Base-by-base conservation (phyloP, 2,329 filamentous ascomycete species). In the Monilinia laxa region DNA sequence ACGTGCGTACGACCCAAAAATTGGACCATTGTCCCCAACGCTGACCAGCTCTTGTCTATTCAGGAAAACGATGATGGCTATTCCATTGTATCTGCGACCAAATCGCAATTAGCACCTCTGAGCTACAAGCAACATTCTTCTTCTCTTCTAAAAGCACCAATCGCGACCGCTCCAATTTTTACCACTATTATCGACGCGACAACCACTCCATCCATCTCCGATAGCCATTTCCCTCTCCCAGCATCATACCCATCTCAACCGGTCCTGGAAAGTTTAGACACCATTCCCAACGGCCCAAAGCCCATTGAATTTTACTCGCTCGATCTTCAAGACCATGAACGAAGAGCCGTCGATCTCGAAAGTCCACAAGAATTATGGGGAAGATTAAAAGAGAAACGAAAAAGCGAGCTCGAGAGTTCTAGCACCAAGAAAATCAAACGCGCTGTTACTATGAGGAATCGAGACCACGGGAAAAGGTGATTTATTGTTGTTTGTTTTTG, bases 51-150 rank as follows among this genome's bases (percentile, higher is more conserved):
- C 25, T 49, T 40, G 23, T 47, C 53, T 42, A 42, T 59, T 14
- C 35, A 65, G 53, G 63, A 65, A 59, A 38, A 49, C 42, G 45
- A 49, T 64, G 53, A 64, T 60, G 35, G 53, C 31, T 14, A 23
- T 47, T 47, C 55, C 3, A 42, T 31, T 16, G 14, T 47, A 45
- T 53, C 23, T 16, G 18, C 25, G 31, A 38, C 14, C 9, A 40
- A 20, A 35, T 53, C 47, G 38, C 55, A 54, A 52, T 45, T 25
- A 20, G 51, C 23, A 52, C 35, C 9, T 14, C 35, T 53, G 28
- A 23, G 16, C n/a, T 38, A 47, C 38, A 38, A 52, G 38, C 31
- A 18, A 54, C 14, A 9, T 7, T n/a, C 38, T n/a, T 14, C 49
- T 49, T 2, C 28, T 38, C n/a, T 28, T 31, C 25, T n/a, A 12